Conservation (phyloP, 345 rosid species). For the Brassica napus region DNA sequence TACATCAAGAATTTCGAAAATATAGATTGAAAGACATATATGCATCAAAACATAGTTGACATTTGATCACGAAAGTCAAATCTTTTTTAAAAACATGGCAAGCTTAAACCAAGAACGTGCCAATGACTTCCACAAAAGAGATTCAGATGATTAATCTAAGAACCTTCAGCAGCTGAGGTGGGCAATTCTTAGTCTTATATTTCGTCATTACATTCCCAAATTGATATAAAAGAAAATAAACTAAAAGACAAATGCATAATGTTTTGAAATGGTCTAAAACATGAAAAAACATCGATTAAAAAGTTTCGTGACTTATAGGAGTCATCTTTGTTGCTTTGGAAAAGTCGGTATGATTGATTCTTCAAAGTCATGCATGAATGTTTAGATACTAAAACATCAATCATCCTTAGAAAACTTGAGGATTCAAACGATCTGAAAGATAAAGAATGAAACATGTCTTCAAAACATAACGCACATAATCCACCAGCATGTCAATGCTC, state of each 20-base stretch:
- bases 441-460: slow-evolving; percentile 5
- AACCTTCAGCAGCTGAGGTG: slow-evolving; percentile 50
- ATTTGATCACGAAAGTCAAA: slow-evolving; percentile 24
- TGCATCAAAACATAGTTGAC: slow-evolving; percentile 10
- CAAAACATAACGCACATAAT: not conserved
- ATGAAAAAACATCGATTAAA: not conserved
- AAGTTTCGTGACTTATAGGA: not conserved
- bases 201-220: slow-evolving; percentile 40
- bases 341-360: not conserved
- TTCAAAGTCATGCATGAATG: slow-evolving; percentile 9
- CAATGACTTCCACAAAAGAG: slow-evolving; percentile 14
- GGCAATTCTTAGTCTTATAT: slow-evolving; percentile 44
- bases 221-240: not conserved
- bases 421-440: slow-evolving; percentile 3
- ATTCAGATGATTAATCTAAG: slow-evolving; percentile 66
- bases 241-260: not conserved
- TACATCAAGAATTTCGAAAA: not conserved
- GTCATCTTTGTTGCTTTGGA: not conserved
- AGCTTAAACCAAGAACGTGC: slow-evolving; percentile 28
- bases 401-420: not conserved
- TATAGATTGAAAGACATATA: not conserved
- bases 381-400: not conserved
- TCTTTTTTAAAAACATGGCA: slow-evolving; percentile 20
- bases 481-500: slow-evolving; percentile 19
- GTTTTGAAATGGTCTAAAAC: not conserved